These are phyloP conservation scores for Sphagnurus paluster DNA, from an alignment of 1,284 basidiomycete species.

Conservation along the genomic window DNA sequence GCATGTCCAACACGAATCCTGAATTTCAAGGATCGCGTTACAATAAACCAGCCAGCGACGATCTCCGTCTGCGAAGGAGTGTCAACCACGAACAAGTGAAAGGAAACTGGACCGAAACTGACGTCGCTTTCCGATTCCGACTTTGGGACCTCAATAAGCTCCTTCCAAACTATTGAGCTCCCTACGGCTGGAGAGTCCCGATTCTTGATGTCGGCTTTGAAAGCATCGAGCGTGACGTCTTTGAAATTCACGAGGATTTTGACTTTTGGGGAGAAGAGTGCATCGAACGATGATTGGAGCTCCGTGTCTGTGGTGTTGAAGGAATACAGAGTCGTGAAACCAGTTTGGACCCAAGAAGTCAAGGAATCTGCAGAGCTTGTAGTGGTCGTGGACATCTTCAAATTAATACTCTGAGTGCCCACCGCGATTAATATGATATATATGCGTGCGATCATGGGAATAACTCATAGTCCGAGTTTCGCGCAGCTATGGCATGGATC, in stretches of 20 bases:
- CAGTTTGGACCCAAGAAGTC: conserved; percentile 21
- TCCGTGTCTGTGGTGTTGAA: conserved; percentile 4
- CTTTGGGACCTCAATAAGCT: conserved; percentile 31
- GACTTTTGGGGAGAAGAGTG: conserved; percentile 32
- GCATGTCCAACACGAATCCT: conserved; percentile 44
- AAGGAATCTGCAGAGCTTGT: conserved; percentile 3
- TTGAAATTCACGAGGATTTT: conserved; percentile 35
- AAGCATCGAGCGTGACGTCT: conserved; percentile 27
- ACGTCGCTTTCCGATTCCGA: conserved; percentile 19
- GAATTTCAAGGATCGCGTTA: conserved; percentile 44
- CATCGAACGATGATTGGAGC: conserved; percentile 26
- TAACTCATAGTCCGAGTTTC: no score
- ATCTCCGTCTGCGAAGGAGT: conserved; percentile 33
- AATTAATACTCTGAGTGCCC: no score
- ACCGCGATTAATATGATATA: no score
- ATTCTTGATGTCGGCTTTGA: conserved; percentile 27
- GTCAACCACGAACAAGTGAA: neutral
- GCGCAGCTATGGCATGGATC: no score
- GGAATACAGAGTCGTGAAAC: conserved; percentile 5
- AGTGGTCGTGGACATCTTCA: no score
- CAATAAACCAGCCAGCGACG: conserved; percentile 41
- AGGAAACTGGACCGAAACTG: neutral
- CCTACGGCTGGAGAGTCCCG: conserved; percentile 20
- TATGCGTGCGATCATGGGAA: no score
- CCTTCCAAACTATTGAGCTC: conserved; percentile 35